Conservation (phyloP, 495 filamentous ascomycete genomes). For the Aspergillus diversus region DNA sequence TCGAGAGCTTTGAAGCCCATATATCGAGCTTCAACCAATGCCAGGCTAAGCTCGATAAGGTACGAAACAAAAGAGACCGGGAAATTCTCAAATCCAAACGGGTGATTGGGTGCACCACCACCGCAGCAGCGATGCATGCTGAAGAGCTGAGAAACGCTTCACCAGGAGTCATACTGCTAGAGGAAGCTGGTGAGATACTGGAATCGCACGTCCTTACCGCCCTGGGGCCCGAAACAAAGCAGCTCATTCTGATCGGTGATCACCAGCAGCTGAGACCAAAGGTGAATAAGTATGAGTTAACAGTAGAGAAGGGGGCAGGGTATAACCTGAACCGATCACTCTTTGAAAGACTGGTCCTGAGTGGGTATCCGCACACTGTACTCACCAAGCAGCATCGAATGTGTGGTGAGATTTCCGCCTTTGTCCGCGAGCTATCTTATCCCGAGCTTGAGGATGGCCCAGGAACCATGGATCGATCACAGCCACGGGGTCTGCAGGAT, state of each 20-base stretch:
- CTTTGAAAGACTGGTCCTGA: conserved; percentile 69
- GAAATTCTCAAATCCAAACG: conserved; percentile 55
- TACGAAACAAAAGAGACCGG: conserved; percentile 50
- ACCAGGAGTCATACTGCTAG: conserved; percentile 54
- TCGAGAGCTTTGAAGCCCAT: conserved; percentile 39
- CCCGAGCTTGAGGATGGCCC: conserved; percentile 63
- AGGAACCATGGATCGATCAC: conserved; percentile 52
- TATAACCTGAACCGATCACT: conserved; percentile 73
- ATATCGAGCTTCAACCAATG: conserved; percentile 47
- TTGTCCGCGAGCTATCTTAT: conserved; percentile 66
- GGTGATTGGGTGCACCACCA: conserved; percentile 79
- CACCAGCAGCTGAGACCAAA: conserved; percentile 78
- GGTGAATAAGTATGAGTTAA: conserved; percentile 64
- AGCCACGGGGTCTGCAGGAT: conserved; percentile 61
- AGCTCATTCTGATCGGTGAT: conserved; percentile 76
- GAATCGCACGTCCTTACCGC: conserved; percentile 73
- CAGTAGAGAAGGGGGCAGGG: conserved; percentile 67
- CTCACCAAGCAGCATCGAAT: conserved; percentile 71
- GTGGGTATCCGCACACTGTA: conserved; percentile 57
- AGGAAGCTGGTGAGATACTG: conserved; percentile 81
- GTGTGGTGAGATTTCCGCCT: conserved; percentile 67
- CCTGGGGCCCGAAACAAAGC: conserved; percentile 60
- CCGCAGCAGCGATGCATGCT: conserved; percentile 67
- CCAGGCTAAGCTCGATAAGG: conserved; percentile 40
- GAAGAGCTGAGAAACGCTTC: conserved; percentile 49